Conservation (phyloP, 352 stramenopile genomes). For the Elongisporangium senticosum region DNA sequence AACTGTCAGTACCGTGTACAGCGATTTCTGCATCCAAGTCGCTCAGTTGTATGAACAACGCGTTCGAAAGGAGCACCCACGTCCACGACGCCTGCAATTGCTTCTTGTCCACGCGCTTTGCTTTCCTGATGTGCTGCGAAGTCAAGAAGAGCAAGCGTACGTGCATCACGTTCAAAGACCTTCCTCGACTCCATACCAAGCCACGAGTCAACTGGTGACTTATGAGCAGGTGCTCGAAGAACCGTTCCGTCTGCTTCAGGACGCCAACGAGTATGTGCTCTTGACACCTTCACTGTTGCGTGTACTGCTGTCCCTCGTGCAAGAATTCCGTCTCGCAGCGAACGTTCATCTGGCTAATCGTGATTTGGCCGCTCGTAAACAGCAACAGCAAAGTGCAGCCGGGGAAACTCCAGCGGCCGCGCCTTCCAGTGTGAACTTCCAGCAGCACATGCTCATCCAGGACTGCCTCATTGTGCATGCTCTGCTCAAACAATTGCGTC, state of each 20-base stretch:
- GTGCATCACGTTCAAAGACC: conserved; percentile 9
- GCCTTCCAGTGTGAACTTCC: conserved; percentile 23
- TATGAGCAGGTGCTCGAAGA: conserved; percentile 45
- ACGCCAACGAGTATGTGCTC: conserved; percentile 29
- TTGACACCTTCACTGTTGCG: conserved; percentile 32
- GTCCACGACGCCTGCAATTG: conserved; percentile 22
- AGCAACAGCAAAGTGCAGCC: conserved; percentile 4
- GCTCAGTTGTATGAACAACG: conserved; percentile 26
- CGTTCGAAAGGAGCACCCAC: conserved; percentile 20
- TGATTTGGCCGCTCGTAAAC: conserved; percentile 21
- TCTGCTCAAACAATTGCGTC: conserved; percentile 29
- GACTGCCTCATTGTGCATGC: conserved; percentile 51
- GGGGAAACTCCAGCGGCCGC: neutral
- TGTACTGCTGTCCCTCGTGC: conserved; percentile 31
- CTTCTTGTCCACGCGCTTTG: conserved; percentile 40
- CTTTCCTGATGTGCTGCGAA: conserved; percentile 31
- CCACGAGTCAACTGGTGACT: conserved; percentile 21
- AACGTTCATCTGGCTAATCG: conserved; percentile 37
- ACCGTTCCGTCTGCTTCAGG: conserved; percentile 46
- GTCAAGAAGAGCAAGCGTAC: conserved; percentile 10
- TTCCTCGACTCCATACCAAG: conserved; percentile 3
- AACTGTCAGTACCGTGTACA: conserved; percentile 9
- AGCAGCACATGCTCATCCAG: conserved; percentile 46
- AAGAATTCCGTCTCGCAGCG: conserved; percentile 31
- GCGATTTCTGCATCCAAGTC: conserved; percentile 28